These are phyloP conservation scores for Lasiosphaeria miniovina DNA, from an alignment of 495 filamentous ascomycete species.

Conservation along the genomic window DNA sequence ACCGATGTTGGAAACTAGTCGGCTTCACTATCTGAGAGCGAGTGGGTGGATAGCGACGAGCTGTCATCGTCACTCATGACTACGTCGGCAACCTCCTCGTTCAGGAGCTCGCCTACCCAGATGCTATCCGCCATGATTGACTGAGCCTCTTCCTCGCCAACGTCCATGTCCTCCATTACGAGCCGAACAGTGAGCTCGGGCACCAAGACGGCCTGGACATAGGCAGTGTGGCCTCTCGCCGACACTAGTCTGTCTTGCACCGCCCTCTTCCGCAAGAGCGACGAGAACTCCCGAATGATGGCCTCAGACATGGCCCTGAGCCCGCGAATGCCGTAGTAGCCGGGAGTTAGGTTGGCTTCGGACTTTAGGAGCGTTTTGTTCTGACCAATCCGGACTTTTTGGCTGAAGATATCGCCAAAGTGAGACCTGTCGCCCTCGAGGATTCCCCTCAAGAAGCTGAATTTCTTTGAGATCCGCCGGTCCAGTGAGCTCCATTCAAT, in stretches of 20 bases:
- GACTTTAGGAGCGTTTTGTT: constrained; percentile 59
- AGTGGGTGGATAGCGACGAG: background rate
- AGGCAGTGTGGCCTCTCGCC: constrained; percentile 65
- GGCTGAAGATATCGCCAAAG: constrained; percentile 59
- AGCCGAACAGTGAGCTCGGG: constrained; percentile 76
- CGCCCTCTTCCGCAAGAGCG: constrained; percentile 60
- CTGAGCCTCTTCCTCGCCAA: constrained; percentile 62
- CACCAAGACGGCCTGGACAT: constrained; percentile 81
- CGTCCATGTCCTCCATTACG: constrained; percentile 80
- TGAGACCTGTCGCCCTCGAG: constrained; percentile 59
- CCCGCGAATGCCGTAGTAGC: constrained; percentile 87
- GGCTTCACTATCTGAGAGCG: background rate
- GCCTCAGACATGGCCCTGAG: constrained; percentile 60
- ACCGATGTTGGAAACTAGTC: background rate
- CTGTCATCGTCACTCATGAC: constrained; percentile 43
- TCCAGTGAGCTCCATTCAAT: constrained; percentile 74
- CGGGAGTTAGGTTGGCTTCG: constrained; percentile 52
- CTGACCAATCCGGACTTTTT: constrained; percentile 57
- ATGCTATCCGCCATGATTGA: constrained; percentile 69
- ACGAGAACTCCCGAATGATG: constrained; percentile 60
- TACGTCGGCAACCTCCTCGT: constrained; percentile 64
- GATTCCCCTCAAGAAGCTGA: constrained; percentile 53
- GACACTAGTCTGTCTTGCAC: constrained; percentile 66
- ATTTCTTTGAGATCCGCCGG: constrained; percentile 58
- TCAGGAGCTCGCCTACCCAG: constrained; percentile 71